Percentiles rank a stretch among this genome's conserved stretches.
These are phyloP conservation scores for Monosporozyma yasuniensis DNA, from an alignment of 805 yeast genomes.

Conservation along the genomic window DNA sequence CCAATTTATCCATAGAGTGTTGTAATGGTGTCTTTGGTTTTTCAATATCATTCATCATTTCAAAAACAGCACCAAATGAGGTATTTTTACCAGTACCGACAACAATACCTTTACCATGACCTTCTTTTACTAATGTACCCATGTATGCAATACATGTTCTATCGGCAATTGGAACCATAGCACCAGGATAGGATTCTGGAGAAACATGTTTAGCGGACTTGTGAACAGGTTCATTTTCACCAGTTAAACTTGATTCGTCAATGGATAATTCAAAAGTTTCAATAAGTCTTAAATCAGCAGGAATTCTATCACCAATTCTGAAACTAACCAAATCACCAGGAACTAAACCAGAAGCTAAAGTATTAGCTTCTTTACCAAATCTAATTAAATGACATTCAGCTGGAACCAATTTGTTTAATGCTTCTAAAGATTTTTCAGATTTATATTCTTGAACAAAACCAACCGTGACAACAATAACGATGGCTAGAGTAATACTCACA, in stretches of 20 bases:
- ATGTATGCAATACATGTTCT: constrained; percentile 79
- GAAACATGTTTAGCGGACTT: constrained; percentile 45
- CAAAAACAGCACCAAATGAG: constrained; percentile 90
- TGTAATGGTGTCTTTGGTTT: constrained; percentile 98
- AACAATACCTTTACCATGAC: constrained; percentile 89
- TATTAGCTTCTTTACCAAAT: constrained; percentile 67
- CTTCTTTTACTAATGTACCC: constrained; percentile 97
- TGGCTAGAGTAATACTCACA: constrained; percentile 85
- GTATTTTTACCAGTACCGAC: constrained; percentile 84
- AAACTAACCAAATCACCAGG: constrained; percentile 94
- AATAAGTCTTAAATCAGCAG: constrained; percentile 84
- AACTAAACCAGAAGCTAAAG: constrained; percentile 77
- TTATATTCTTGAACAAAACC: constrained; percentile 97
- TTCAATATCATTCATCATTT: constrained; percentile 90
- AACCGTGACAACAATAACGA: constrained; percentile 86
- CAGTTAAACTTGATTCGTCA: constrained; percentile 92
- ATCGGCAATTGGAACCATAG: constrained; percentile 50
- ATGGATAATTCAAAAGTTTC: constrained; percentile 72
- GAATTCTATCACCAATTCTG: constrained; percentile 88
- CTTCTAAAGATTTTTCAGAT: constrained; percentile 89
- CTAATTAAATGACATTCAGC: constrained; percentile 92
- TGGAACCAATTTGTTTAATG: constrained; percentile 86
- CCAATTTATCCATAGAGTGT: constrained; percentile 88
- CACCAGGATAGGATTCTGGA: constrained; percentile 18
- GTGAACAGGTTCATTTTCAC: constrained; percentile 83